These are phyloP conservation scores for Umbelopsis isabellina DNA, from an alignment of 192 early-diverging fungal species.

Conservation along the genomic window DNA sequence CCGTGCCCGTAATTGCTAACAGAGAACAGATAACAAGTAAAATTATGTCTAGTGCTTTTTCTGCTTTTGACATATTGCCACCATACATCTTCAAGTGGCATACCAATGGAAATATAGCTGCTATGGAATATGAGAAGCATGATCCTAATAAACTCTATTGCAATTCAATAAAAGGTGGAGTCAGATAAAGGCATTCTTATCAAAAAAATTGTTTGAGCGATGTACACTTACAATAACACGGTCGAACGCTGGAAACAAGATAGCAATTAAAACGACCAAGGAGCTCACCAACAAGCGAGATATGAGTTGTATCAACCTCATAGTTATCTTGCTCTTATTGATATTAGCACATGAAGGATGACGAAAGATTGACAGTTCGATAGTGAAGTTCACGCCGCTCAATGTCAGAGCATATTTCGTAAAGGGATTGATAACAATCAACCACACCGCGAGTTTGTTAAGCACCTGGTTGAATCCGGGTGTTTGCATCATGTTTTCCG, in stretches of 20 bases:
- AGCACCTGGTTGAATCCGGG: slow-evolving; percentile 53
- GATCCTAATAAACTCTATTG: slow-evolving; percentile 36
- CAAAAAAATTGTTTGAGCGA: background rate
- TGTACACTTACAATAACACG: slow-evolving; percentile 56
- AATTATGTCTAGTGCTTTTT: slow-evolving; percentile 2
- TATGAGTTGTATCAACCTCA: slow-evolving; percentile 20
- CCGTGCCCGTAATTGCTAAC: slow-evolving; percentile 14
- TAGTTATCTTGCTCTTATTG: background rate
- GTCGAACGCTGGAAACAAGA: slow-evolving; percentile 68
- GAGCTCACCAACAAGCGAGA: slow-evolving; percentile 41
- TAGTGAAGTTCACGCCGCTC: slow-evolving; percentile 60
- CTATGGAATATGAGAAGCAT: slow-evolving; percentile 40
- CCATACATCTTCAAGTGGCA: slow-evolving; percentile 37
- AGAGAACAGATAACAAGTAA: slow-evolving; percentile 5
- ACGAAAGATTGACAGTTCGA: slow-evolving; percentile 37
- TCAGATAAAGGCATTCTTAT: background rate
- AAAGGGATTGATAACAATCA: slow-evolving; percentile 70
- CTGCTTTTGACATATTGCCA: slow-evolving; percentile 7
- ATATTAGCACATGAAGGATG: slow-evolving; percentile 10
- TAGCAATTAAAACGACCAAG: slow-evolving; percentile 51
- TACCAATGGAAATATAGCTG: slow-evolving; percentile 41
- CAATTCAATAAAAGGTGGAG: background rate
- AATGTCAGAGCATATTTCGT: slow-evolving; percentile 72
- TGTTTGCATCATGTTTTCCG: slow-evolving; percentile 65
- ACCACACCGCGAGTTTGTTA: slow-evolving; percentile 58